A percentile compares a stretch with the other conserved stretches of the same genome.
These are phyloP conservation scores for Diaporthe velutina DNA, from an alignment of 2,329 filamentous ascomycete genomes.

Conservation along the genomic window DNA sequence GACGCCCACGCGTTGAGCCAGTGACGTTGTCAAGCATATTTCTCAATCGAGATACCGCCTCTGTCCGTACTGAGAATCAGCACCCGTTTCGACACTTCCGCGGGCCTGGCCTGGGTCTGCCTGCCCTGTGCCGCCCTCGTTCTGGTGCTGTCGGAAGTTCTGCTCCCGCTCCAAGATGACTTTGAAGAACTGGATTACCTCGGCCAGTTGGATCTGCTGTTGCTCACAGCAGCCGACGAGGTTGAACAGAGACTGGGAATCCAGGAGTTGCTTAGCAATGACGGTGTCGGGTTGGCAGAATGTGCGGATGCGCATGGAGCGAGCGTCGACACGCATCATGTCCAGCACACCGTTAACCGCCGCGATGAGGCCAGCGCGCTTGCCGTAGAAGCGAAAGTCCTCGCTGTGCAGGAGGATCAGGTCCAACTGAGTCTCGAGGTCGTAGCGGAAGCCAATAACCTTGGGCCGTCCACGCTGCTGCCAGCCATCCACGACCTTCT, in stretches of 20 bases:
- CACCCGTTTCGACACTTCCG: constrained; percentile 30
- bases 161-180: constrained; percentile 62
- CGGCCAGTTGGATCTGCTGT: constrained; percentile 60
- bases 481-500: constrained; percentile 66
- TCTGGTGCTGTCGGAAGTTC: constrained; percentile 42
- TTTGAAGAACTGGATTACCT: constrained; percentile 68
- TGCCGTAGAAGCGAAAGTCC: constrained; percentile 68
- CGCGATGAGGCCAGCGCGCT: constrained; percentile 55
- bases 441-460: constrained; percentile 70
- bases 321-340: constrained; percentile 65
- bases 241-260: constrained; percentile 64
- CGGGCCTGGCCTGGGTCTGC: not conserved
- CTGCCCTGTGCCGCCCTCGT: constrained; percentile 1
- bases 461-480: constrained; percentile 64
- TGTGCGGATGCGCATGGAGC: constrained; percentile 65
- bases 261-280: constrained; percentile 69
- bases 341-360: constrained; percentile 63
- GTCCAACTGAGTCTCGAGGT: constrained; percentile 71
- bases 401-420: constrained; percentile 63
- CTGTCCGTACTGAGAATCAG: constrained; percentile 25
- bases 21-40: not conserved
- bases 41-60: constrained; percentile 15
- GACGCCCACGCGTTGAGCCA: not conserved
- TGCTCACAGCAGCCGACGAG: constrained; percentile 60
- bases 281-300: constrained; percentile 71